Evolutionary conservation across 2,329 filamentous ascomycete genomes (phyloP), one percentile per base, ranked within the genome.

Genomic region (Emericellopsis atlantica): DNA sequence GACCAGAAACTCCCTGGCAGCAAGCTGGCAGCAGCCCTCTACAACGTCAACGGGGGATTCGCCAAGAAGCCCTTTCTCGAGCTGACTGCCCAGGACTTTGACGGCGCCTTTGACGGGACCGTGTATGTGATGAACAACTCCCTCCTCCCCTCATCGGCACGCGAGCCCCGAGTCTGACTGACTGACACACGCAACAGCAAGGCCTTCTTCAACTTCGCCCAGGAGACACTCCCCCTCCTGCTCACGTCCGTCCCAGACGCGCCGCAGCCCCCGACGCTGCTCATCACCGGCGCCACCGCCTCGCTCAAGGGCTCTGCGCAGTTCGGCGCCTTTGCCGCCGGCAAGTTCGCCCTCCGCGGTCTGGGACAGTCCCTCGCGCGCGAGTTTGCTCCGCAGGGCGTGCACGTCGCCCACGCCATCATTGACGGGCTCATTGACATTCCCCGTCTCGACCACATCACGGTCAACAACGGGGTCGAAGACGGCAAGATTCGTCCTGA

Each of bases 371-470:
- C 76, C 29, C 67, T 94, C 22, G 84, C 87, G 0, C 74, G 82
- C 43, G 88, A 95, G 57, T 95, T 92, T 58, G 84, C 83, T 0
- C 86, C 88, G 0, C 69, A 84, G 57, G 88, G 88, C 3, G 74
- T 95, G 2, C 88, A 95, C 57, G 81, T 94, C 1, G 76, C 81
- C 0, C 85, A 93, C 61, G 78, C 81, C 5, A 77, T 94, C 45
- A 80, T 93, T 41, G 88, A 95, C 54, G 88, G 86, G 0, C 72
- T 85, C 2, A 94, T 95, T 57, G 83, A 93, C 57, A 88, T 84
- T 41, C 83, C 84, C 1, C 67, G 74, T 46, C 83, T 79, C 1
- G 81, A 79, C 56, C 70, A 69, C 0, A 55, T 50, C 36, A 54
- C 50, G 22, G 54, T 59, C 14, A 71, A 76, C 50, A 53, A 61